phyloP scores from a whole-genome alignment of 371 early-diverging fungal species.

The Apophysomyces variabilis region DNA sequence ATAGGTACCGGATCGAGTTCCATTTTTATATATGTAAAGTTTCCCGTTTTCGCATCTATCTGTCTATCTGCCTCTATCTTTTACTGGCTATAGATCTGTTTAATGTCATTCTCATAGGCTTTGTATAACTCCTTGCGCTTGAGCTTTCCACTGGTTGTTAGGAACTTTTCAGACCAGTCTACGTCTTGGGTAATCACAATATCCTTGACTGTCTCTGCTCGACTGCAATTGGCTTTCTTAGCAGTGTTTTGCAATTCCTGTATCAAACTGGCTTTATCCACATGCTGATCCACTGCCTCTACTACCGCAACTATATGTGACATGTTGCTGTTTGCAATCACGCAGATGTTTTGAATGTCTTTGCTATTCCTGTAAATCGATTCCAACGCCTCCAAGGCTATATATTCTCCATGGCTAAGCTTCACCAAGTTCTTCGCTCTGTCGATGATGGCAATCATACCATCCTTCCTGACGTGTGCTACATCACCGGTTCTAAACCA shows the following conservation, averaged over 20 bases:
- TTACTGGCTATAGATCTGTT: conserved; percentile 39
- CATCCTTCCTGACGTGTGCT: conserved; percentile 76
- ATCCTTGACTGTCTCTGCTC: conserved; percentile 54
- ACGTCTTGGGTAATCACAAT: conserved; percentile 46
- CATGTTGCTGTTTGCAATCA: conserved; percentile 76
- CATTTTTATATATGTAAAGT: no score
- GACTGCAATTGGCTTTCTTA: conserved; percentile 43
- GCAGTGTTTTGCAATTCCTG: conserved; percentile 55
- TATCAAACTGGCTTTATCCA: conserved; percentile 47
- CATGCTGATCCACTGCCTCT: conserved; percentile 56
- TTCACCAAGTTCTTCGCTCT: conserved; percentile 93
- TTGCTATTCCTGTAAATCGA: conserved; percentile 74
- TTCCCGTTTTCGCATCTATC: no score
- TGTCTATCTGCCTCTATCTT: no score
- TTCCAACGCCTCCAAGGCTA: conserved; percentile 94
- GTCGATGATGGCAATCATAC: conserved; percentile 76
- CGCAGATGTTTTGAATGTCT: conserved; percentile 79
- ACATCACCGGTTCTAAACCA: conserved; percentile 98
- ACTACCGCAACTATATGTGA: conserved; percentile 69
- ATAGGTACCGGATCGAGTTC: no score
- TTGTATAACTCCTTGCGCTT: conserved; percentile 60
- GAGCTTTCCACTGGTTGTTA: conserved; percentile 64
- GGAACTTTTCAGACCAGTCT: conserved; percentile 57
- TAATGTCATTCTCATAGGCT: conserved; percentile 52
- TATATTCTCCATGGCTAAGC: conserved; percentile 91